Conservation (phyloP, 2,329 filamentous ascomycete species). For the Neofusicoccum sp. region DNA sequence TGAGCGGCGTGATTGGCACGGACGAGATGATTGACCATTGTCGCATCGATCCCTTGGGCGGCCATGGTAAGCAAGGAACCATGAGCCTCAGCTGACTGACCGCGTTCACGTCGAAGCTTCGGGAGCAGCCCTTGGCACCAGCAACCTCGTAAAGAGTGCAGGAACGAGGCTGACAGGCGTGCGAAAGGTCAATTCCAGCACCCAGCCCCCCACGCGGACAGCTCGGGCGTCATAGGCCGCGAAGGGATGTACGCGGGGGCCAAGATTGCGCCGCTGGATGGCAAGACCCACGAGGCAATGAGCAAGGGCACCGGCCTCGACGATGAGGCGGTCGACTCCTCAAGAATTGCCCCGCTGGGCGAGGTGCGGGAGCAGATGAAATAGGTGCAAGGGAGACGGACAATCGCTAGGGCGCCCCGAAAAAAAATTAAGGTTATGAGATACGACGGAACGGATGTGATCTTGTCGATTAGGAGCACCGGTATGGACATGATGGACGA, state of each 20-base stretch:
- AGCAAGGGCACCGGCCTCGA: constrained; percentile 25
- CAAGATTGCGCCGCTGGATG: constrained; percentile 30
- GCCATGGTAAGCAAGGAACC: constrained; percentile 22
- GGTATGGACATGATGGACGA: background rate
- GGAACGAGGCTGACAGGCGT: constrained; percentile 11
- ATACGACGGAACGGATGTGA: background rate
- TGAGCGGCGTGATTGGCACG: constrained; percentile 25
- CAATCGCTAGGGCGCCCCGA: background rate
- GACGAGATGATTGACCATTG: constrained; percentile 27
- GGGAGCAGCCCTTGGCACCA: background rate
- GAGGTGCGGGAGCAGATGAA: constrained; percentile 21
- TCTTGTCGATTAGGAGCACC: background rate
- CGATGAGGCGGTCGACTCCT: constrained; percentile 28
- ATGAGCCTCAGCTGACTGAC: background rate
- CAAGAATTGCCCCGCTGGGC: constrained; percentile 30
- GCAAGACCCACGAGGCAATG: background rate
- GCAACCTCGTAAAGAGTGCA: background rate
- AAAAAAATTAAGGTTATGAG: constrained; percentile 7
- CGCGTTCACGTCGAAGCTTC: background rate
- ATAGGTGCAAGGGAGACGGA: background rate
- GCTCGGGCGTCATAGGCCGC: constrained; percentile 29
- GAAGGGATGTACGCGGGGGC: constrained; percentile 29
- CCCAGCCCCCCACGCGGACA: constrained; percentile 29
- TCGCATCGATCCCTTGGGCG: constrained; percentile 29
- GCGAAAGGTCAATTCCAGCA: constrained; percentile 27